These are phyloP conservation scores for Microthlaspi erraticum DNA, from an alignment of 345 rosid species.

Conservation along the genomic window DNA sequence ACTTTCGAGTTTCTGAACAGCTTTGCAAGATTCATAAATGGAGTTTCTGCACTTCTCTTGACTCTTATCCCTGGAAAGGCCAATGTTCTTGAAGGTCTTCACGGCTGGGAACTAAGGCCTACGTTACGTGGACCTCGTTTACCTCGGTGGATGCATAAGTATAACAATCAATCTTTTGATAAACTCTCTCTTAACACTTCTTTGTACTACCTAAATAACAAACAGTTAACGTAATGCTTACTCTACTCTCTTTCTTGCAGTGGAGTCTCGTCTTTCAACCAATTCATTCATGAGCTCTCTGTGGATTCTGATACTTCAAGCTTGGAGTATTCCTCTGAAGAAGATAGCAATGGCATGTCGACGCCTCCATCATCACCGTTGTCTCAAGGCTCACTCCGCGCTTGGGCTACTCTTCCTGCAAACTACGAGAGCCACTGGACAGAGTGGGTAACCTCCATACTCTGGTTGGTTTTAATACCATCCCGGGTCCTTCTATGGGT, in stretches of 20 bases:
- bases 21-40: conserved; percentile 76
- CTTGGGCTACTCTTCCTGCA: conserved; percentile 55
- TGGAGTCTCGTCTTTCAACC: conserved; percentile 97
- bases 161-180: background rate
- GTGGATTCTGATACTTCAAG: conserved; percentile 79
- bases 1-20: conserved; percentile 85
- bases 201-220: too few species aligned
- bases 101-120: conserved; percentile 98
- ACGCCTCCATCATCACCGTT: conserved; percentile 70
- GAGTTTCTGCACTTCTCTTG: conserved; percentile 81
- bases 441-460: conserved; percentile 57
- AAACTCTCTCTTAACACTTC: conserved; percentile 2
- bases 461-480: conserved; percentile 73
- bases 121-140: conserved; percentile 83
- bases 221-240: conserved; percentile 2
- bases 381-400: conserved; percentile 65
- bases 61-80: conserved; percentile 79
- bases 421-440: conserved; percentile 51
- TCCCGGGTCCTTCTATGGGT: conserved; percentile 59
- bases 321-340: conserved; percentile 70
- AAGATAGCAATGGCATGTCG: conserved; percentile 65
- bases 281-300: conserved; percentile 81
- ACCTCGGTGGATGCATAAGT: conserved; percentile 97
- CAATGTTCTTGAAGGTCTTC: conserved; percentile 79
- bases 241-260: conserved; percentile 45